Evolutionary conservation across 2,329 filamentous ascomycete species (phyloP), one percentile per base, ranked within the genome.

Genomic region (Colletotrichum sp.): DNA sequence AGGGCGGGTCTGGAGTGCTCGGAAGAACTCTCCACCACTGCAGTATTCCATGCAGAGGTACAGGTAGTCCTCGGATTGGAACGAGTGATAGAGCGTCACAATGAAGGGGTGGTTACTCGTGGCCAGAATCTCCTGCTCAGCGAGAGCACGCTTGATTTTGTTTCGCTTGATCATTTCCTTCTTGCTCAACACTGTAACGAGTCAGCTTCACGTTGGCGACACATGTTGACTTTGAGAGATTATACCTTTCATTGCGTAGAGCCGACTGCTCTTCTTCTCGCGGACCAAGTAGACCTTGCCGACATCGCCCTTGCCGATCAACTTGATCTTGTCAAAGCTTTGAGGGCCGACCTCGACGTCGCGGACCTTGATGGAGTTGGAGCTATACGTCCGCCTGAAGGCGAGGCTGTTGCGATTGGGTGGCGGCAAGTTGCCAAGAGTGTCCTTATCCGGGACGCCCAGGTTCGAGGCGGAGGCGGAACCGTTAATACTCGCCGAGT

Each of bases 1-100:
- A 12, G 97, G 97, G 34, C 97, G 93, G 8, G 97, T 99, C 88
- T 99, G 97, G 62, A 99, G 89, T 30, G 97, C 97, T 84, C 97
- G 91, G 89, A 99, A 99, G 88, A 99, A 99, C 86, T 99, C 97
- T 77, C 97, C 97, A 79, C 97, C 97, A 81, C 96, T 99, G 89
- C 97, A 99, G 84, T 99, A 99, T 86, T 99, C 97, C 97, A 99
- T 99, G 85, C 97, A 99, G n/a, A 99, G 90, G 83, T 99, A 99
- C 57, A 99, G 90, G 86, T 99, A 96, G 80, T 99, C 97, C 84
- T 99, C 97, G 2, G 97, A 99, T 85, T 99, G 97, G 90, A 99
- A 99, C 0, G 96, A 99, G 87, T 99, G 97, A 84, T 99, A 99
- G 4, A 99, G 89, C 1, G 97, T 99, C 78, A 99, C 97, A 83